phyloP scores from a whole-genome alignment of 768 basidiomycete genomes.

The Tylopilus cervinicoccineus region DNA sequence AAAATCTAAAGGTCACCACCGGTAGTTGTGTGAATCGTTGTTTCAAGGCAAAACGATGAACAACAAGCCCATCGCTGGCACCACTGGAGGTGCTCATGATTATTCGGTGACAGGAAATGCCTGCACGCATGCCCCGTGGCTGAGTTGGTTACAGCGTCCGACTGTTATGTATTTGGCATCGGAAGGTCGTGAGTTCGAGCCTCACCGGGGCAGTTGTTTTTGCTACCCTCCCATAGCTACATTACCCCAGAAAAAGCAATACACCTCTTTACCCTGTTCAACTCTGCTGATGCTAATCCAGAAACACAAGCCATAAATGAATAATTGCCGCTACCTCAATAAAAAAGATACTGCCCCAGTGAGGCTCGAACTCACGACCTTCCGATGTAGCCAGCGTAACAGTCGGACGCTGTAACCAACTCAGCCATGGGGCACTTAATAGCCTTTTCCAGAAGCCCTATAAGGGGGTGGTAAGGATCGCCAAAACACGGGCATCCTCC shows the following conservation, averaged over 20 bases:
- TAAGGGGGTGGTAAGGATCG: neutral
- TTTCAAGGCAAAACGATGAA: neutral
- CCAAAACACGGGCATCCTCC: too few relatives aligned
- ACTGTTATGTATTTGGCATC: slow-evolving; percentile 52
- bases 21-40: slow-evolving; percentile 20
- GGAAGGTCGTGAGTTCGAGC: slow-evolving; percentile 70
- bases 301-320: too few relatives aligned
- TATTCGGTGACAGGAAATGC: neutral
- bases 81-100: too few relatives aligned
- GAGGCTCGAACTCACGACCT: slow-evolving; percentile 71
- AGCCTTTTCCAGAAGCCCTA: neutral
- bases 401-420: slow-evolving; percentile 79
- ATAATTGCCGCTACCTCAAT: too few relatives aligned
- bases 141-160: slow-evolving; percentile 78
- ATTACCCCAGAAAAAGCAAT: too few relatives aligned
- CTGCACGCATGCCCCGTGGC: slow-evolving; percentile 54
- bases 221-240: too few relatives aligned
- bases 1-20: slow-evolving; percentile 48
- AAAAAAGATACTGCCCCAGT: slow-evolving; percentile 43
- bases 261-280: too few relatives aligned
- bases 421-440: slow-evolving; percentile 64
- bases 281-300: too few relatives aligned
- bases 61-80: too few relatives aligned
- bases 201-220: slow-evolving; percentile 51
- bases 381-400: slow-evolving; percentile 50